Evolutionary conservation across 1,284 basidiomycete genomes (phyloP), one percentile per base, ranked within the genome.

Genomic region (Malassezia sp.): DNA sequence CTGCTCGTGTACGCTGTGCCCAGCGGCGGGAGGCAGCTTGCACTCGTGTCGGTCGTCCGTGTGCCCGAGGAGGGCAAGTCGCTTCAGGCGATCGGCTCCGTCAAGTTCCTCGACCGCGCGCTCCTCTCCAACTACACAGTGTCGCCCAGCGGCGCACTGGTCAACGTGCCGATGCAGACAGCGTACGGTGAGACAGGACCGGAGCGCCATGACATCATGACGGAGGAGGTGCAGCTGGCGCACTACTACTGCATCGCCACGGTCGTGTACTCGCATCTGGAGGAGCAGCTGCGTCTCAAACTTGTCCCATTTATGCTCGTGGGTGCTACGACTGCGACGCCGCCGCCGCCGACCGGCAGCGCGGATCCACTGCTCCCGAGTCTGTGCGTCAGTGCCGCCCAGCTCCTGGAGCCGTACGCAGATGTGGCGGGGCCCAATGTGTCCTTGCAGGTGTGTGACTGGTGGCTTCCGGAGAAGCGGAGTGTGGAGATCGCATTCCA

Each of bases 221-320:
- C 39, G 2, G 41, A 44, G 15, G 48, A 50, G 20, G 32, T 50
- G 5, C 34, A 42, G n/a, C 28, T 50, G 4, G 38, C 35, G 10
- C 37, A 45, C 12, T 10, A 26, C 17, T 50, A 50, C 30, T 45
- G 48, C 21, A 23, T 45, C 7, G 48, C 48, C 2, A 50, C 42
- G 10, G 42, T 50, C 12, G 48, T 35, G 1, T 50, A 50, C 33
- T 44, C 48, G 3, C 48, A 50, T 17, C 21, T 50, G 4, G 48
- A 50, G 23, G 48, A 45, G 22, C 48, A 50, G 24, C 21, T 50
- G 6, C 36, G 42, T 5, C 20, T 39, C 1, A 42, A 35, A 21
- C 38, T 50, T 3, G 18, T 50, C 11, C 36, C 42, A 12, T 50
- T 44, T 18, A 21, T 18, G 21, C 32, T 50, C 11, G 33, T 48